These are phyloP conservation scores for Trypanosoma rangeli DNA, from an alignment of 208 protist species.

Conservation along the genomic window DNA sequence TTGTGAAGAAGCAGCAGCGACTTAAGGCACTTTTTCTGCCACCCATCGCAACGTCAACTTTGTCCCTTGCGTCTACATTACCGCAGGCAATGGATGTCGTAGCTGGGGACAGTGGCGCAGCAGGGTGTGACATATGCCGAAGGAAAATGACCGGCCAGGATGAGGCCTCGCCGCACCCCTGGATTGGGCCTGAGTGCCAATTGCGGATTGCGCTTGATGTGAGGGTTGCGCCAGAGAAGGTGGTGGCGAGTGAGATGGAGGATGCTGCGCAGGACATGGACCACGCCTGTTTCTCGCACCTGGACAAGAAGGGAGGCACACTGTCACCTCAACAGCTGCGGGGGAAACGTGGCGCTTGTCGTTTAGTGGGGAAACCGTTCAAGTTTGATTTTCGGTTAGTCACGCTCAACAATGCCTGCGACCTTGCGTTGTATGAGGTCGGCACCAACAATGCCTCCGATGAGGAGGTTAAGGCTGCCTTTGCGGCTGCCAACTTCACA, in stretches of 20 bases:
- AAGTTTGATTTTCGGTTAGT: constrained; percentile 43
- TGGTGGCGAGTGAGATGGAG: neutral
- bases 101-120: neutral
- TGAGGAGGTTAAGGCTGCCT: constrained; percentile 67
- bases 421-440: constrained; percentile 72
- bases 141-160: neutral
- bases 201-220: constrained; percentile 24
- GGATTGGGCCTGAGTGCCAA: constrained; percentile 14
- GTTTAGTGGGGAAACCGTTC: constrained; percentile 23
- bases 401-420: constrained; percentile 33
- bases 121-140: constrained; percentile 1
- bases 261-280: neutral
- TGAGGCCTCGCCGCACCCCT: constrained; percentile 7
- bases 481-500: constrained; percentile 50
- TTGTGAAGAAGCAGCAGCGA: constrained; percentile 19
- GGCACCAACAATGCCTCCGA: constrained; percentile 38
- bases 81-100: neutral
- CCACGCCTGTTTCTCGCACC: neutral
- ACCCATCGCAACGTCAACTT: neutral
- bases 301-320: neutral
- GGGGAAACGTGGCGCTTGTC: neutral
- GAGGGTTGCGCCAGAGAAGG: neutral
- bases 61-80: neutral
- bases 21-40: constrained; percentile 32
- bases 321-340: neutral